Base-by-base conservation (phyloP, 495 filamentous ascomycete species). In the Sporormia fimetaria region DNA sequence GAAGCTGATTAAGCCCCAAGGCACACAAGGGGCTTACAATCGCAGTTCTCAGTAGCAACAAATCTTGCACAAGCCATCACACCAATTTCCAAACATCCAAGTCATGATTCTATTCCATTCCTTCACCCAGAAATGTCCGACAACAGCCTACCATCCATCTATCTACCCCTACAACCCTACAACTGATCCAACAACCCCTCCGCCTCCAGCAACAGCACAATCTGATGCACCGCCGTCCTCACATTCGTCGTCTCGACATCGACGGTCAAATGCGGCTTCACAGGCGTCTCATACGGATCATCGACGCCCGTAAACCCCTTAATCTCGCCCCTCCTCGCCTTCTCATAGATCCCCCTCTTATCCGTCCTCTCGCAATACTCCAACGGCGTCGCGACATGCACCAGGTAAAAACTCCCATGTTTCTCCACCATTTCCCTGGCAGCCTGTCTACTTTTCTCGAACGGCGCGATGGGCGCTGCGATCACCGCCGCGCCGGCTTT, bases 301-400 rank as follows among this genome's bases (percentile, higher is more conserved):
- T 98, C 90, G 42, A 98, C 90, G 55, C 90, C 90, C 21, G 90
- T 98, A 70, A 98, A 98, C 22, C 87, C 87, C 76, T 85, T 90
- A 66, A 98, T 93, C 71, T 95, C 86, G 11, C 90, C 90, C 6
- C 64, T 70, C 37, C 92, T 75, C 10, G 90, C 90, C 64, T 75
- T 74, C 17, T 66, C 71, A 64, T 98, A 98, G 51, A 95, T 80
- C 17, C 90, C 92, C 44, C 77, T 71, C 75, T 84, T 92, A 63
- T 98, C 90, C 39, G 87, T 94, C 73, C 80, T 78, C 72, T 98
- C 90, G 63, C 78, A 83, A 69, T 86, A 72, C 66, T 92, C 85
- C 37, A 98, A 75, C 37, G 82, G 78, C 40, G 90, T 98, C 16
- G 83, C 83, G 17, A 98, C 90, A 67, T 98, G 90, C 37, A 98